phyloP scores from a whole-genome alignment of 2,329 filamentous ascomycete genomes.

The Ascochyta koolunga region DNA sequence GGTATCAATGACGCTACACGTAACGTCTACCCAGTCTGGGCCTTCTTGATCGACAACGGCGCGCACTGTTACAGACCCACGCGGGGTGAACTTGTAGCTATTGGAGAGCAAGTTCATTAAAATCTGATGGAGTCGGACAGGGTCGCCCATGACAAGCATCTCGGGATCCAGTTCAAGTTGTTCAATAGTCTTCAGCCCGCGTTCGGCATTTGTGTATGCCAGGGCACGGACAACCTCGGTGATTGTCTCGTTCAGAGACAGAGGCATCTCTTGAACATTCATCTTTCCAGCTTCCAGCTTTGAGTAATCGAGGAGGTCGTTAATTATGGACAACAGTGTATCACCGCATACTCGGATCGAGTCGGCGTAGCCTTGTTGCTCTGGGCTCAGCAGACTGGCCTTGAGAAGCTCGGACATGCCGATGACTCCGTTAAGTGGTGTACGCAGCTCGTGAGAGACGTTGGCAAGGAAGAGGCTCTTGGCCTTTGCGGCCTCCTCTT shows the following conservation, averaged over 20 bases:
- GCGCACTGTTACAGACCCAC: constrained; percentile 83
- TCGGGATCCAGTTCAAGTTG: constrained; percentile 61
- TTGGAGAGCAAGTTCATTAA: constrained; percentile 86
- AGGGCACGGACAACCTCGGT: constrained; percentile 68
- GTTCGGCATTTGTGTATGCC: constrained; percentile 67
- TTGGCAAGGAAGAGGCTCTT: constrained; percentile 76
- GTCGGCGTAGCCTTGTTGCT: constrained; percentile 68
- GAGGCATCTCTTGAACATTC: constrained; percentile 64
- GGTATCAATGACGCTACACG: constrained; percentile 86
- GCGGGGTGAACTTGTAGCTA: constrained; percentile 91
- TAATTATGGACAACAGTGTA: constrained; percentile 59
- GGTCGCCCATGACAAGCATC: constrained; percentile 59
- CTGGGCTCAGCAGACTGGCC: constrained; percentile 59
- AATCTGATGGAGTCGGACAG: constrained; percentile 58
- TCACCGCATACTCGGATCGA: constrained; percentile 69
- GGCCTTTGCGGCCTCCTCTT: constrained; percentile 81
- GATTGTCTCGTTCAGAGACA: constrained; percentile 63
- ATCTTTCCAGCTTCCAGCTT: constrained; percentile 62
- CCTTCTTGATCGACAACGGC: constrained; percentile 76
- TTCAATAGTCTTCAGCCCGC: constrained; percentile 65
- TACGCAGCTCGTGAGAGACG: constrained; percentile 64
- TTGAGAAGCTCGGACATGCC: constrained; percentile 68
- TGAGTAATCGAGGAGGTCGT: constrained; percentile 59
- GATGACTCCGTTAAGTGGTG: constrained; percentile 61
- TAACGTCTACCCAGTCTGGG: constrained; percentile 72